These are phyloP conservation scores for Penicillium arizonense DNA, from an alignment of 495 filamentous ascomycete genomes.

Conservation along the genomic window DNA sequence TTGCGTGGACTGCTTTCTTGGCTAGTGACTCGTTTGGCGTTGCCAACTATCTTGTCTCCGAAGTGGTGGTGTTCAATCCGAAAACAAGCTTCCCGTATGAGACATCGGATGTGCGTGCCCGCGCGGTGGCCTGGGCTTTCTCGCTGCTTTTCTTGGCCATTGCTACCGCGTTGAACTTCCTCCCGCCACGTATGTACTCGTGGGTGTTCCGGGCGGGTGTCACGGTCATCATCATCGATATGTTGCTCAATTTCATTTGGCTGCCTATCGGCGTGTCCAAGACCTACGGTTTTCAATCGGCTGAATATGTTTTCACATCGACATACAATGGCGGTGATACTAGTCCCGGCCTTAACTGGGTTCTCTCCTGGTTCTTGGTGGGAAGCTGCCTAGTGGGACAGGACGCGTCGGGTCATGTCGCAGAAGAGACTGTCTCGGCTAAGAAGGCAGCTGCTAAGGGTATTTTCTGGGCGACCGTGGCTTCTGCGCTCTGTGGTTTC, in stretches of 20 bases:
- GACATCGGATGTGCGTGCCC: conserved; percentile 29
- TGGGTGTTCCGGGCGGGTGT: conserved; percentile 38
- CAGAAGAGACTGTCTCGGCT: conserved; percentile 35
- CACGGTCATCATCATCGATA: conserved; percentile 32
- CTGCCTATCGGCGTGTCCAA: conserved; percentile 31
- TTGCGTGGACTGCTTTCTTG: conserved; percentile 36
- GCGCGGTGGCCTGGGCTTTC: conserved; percentile 33
- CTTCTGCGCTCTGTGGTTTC: conserved; percentile 33
- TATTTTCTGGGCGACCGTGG: conserved; percentile 37
- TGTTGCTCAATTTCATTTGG: conserved; percentile 39
- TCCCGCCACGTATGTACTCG: conserved; percentile 31
- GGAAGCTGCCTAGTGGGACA: conserved; percentile 33
- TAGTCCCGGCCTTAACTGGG: conserved; percentile 32
- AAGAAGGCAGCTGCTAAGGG: conserved; percentile 38
- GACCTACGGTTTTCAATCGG: conserved; percentile 35
- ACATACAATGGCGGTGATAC: conserved; percentile 33
- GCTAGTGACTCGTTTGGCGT: conserved; percentile 37
- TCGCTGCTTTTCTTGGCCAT: conserved; percentile 31
- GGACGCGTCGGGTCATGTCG: conserved; percentile 37
- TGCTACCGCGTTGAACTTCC: conserved; percentile 32
- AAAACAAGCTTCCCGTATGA: conserved; percentile 28
- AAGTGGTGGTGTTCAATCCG: conserved; percentile 31
- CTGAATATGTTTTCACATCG: conserved; percentile 34
- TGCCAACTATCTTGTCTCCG: conserved; percentile 34
- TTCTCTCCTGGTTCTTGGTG: conserved; percentile 33